A percentile compares a stretch with the other conserved stretches of the same genome.
These are phyloP conservation scores for Epichloe glyceriae DNA, from an alignment of 2,329 filamentous ascomycete genomes.

Conservation along the genomic window DNA sequence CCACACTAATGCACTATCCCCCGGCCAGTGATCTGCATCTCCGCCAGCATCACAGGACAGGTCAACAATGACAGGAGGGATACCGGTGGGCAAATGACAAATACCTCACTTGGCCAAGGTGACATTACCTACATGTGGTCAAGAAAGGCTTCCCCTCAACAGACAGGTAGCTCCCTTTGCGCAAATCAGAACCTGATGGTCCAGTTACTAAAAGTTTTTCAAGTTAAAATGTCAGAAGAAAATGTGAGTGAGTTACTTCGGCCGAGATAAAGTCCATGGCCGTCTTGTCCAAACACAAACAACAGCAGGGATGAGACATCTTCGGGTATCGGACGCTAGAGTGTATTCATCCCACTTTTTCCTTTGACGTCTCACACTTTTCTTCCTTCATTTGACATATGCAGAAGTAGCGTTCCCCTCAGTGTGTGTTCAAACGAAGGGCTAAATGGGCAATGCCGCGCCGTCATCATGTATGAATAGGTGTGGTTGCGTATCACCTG, in stretches of 20 bases:
- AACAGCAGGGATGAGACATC: neutral
- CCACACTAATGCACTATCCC: neutral
- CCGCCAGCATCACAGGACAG: neutral
- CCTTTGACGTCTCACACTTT: neutral
- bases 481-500: no score
- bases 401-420: neutral
- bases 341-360: neutral
- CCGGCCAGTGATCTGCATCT: neutral
- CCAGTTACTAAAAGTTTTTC: neutral
- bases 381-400: neutral
- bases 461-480: no score
- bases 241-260: neutral
- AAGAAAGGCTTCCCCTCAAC: neutral
- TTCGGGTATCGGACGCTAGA: neutral
- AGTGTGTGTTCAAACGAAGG: no score
- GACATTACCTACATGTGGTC: neutral
- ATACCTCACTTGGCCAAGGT: neutral
- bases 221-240: neutral
- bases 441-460: no score
- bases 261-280: neutral
- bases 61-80: neutral
- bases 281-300: neutral
- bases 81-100: neutral
- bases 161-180: no score
- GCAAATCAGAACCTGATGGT: neutral